Conservation (phyloP, 257 asterid genomes). For the Solanum peruvianum region DNA sequence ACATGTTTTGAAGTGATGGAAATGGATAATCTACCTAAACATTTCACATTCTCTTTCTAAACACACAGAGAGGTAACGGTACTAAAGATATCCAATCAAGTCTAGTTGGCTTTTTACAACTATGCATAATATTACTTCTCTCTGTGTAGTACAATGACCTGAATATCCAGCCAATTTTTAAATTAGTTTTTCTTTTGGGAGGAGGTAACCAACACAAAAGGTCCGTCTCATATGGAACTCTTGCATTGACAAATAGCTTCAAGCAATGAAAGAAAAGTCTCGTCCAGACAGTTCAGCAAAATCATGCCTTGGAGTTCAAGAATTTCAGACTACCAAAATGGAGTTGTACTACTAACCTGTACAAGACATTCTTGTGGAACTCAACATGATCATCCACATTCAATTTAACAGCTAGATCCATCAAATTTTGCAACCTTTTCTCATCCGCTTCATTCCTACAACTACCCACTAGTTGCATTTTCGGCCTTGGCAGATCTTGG, state of each 20-base stretch:
- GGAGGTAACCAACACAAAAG: background rate
- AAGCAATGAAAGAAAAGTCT: background rate
- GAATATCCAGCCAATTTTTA: background rate
- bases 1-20: background rate
- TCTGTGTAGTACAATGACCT: background rate
- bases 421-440: conserved; percentile 69
- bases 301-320: background rate
- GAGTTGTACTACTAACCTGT: conserved; percentile 43
- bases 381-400: conserved; percentile 66
- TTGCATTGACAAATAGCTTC: background rate
- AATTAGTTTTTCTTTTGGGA: background rate
- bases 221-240: background rate
- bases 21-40: background rate
- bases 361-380: conserved; percentile 75
- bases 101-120: background rate
- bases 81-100: background rate
- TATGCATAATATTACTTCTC: background rate
- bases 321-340: background rate
- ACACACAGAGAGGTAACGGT: background rate
- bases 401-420: conserved; percentile 58
- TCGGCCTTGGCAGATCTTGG: conserved; percentile 49
- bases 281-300: background rate
- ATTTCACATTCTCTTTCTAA: background rate
- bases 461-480: conserved; percentile 85
- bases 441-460: conserved; percentile 96